Evolutionary conservation across 2,329 filamentous ascomycete genomes (phyloP).

Genomic region (Alternaria arborescens): DNA sequence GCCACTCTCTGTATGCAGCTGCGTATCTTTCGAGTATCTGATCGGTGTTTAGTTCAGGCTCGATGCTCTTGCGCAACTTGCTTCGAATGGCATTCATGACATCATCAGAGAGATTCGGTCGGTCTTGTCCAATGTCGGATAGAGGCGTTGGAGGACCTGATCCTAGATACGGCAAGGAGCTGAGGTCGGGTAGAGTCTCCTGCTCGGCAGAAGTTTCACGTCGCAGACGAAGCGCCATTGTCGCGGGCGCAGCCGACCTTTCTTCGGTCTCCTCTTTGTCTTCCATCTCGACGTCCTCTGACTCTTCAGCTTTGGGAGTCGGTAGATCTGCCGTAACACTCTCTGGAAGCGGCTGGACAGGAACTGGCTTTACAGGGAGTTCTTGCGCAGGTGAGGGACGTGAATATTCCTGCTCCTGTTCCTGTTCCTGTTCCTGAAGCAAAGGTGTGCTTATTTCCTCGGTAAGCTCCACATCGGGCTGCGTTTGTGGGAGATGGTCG

Average conservation of each 20-base stretch:
- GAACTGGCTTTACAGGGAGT: conserved; percentile 10
- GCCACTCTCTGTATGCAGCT: conserved; percentile 53
- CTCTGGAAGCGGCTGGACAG: conserved; percentile 24
- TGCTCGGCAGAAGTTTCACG: conserved; percentile 43
- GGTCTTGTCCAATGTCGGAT: conserved; percentile 54
- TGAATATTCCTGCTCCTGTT: conserved; percentile 9
- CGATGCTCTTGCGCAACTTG: conserved; percentile 44
- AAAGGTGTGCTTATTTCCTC: conserved; percentile 32
- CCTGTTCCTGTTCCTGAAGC: conserved; percentile 24
- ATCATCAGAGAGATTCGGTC: conserved; percentile 45
- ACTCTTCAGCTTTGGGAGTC: conserved; percentile 49
- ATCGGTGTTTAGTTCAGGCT: conserved; percentile 39
- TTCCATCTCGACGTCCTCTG: conserved; percentile 43
- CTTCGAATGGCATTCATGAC: conserved; percentile 49
- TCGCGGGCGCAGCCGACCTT: conserved; percentile 43
- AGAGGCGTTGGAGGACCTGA: conserved; percentile 55
- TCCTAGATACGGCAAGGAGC: conserved; percentile 56
- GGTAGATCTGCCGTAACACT: conserved; percentile 37
- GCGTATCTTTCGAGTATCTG: conserved; percentile 50
- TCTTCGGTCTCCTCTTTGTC: conserved; percentile 29
- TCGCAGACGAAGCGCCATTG: conserved; percentile 41
- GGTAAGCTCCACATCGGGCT: conserved; percentile 11
- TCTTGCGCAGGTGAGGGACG: conserved; percentile 8
- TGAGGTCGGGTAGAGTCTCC: conserved; percentile 53
- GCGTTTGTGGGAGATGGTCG: conserved; percentile 36